phyloP scores from a whole-genome alignment of 345 rosid genomes.

The Melaleuca quinquenervia region DNA sequence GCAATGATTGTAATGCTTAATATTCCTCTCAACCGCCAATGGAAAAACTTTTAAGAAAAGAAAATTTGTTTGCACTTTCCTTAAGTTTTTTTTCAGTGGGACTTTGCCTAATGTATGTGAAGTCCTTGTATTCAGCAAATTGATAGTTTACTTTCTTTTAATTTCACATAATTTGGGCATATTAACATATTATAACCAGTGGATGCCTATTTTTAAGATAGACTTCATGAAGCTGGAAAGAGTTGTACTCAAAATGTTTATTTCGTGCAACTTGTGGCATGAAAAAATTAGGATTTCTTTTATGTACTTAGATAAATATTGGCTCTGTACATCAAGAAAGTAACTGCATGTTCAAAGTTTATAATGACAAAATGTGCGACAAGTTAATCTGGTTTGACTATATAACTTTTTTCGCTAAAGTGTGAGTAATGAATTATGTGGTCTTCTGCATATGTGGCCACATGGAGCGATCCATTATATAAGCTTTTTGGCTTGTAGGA shows the following conservation, averaged over 20 bases:
- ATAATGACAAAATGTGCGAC: not conserved
- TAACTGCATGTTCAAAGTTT: not conserved
- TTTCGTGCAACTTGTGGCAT: not conserved
- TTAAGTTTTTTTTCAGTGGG: not conserved
- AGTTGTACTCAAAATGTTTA: not conserved
- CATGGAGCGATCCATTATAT: not conserved
- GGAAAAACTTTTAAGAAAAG: not conserved
- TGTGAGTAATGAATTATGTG: not conserved
- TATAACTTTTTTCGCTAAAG: not conserved
- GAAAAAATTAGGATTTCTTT: not conserved
- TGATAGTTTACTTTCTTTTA: not conserved
- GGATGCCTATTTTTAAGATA: not conserved
- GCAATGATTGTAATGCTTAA: not conserved
- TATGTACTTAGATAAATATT: not conserved
- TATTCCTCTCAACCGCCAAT: not conserved
- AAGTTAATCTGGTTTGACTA: not conserved
- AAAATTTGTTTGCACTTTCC: not conserved
- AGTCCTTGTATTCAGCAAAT: not conserved
- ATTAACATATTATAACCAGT: not conserved
- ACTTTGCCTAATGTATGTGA: not conserved
- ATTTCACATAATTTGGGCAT: not conserved
- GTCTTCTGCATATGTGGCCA: not conserved
- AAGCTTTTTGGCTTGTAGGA: constrained; percentile 38
- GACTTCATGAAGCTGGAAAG: not conserved
- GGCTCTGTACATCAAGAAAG: not conserved